These are phyloP conservation scores for Nakaseomyces nivariensis DNA, from an alignment of 1,139 yeast species.

Conservation along the genomic window DNA sequence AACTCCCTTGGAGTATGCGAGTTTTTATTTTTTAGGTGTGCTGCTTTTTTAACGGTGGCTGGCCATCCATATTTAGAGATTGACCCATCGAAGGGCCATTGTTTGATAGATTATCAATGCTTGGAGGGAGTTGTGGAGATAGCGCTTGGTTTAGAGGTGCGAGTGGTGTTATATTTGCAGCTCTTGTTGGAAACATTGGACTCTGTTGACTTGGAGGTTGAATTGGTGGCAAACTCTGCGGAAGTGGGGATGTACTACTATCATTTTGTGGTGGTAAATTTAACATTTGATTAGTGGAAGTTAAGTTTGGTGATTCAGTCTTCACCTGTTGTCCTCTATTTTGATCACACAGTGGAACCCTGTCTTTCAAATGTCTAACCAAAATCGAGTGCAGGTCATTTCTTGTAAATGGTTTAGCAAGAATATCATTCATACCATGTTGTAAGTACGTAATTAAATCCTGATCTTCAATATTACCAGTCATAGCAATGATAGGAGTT, in stretches of 20 bases:
- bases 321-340: not conserved
- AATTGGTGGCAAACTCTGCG: conserved; percentile 2
- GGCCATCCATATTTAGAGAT: not conserved
- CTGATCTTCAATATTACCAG: conserved; percentile 75
- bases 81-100: not conserved
- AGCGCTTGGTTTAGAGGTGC: not conserved
- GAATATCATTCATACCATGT: conserved; percentile 85
- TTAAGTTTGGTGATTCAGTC: not conserved
- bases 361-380: conserved; percentile 49
- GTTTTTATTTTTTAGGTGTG: not conserved
- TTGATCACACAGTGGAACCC: conserved; percentile 31
- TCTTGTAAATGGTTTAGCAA: conserved; percentile 87
- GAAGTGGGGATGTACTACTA: not conserved
- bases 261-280: not conserved
- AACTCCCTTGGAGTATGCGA: not conserved
- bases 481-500: conserved; percentile 91
- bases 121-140: conserved; percentile 1
- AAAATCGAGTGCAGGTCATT: conserved; percentile 69
- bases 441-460: conserved; percentile 72
- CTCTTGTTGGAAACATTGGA: not conserved
- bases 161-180: conserved; percentile 1
- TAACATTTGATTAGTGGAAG: not conserved
- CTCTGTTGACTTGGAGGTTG: conserved; percentile 1
- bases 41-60: not conserved
- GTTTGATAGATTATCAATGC: not conserved